phyloP scores from a whole-genome alignment of 2,329 filamentous ascomycete genomes.

The Colletotrichum eremochloae region DNA sequence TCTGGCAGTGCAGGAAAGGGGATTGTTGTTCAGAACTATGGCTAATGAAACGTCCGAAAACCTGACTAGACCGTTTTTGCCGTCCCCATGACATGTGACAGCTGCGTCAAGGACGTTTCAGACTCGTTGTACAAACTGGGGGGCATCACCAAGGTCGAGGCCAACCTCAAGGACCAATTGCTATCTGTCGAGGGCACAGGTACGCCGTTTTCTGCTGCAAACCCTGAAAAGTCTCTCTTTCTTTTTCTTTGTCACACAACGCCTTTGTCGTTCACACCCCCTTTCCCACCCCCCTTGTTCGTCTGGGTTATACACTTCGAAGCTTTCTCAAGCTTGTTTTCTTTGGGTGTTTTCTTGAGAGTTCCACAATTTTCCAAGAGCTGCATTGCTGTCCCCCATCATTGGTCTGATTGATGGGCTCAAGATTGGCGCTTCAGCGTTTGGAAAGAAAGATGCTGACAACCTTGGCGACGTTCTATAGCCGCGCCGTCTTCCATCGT shows the following conservation, averaged over 20 bases:
- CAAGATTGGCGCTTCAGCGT: conserved; percentile 26
- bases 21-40: conserved; percentile 2
- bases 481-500: conserved; percentile 92
- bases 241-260: not conserved
- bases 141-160: conserved; percentile 86
- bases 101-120: conserved; percentile 89
- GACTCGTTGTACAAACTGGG: conserved; percentile 80
- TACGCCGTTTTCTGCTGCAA: conserved; percentile 52
- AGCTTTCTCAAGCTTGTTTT: conserved; percentile 18
- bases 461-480: conserved; percentile 46
- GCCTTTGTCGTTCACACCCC: not conserved
- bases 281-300: not conserved
- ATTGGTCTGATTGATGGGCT: conserved; percentile 1
- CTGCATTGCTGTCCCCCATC: conserved; percentile 3
- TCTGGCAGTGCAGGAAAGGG: not conserved
- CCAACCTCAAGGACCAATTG: conserved; percentile 84
- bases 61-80: conserved; percentile 86
- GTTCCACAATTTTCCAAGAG: not conserved
- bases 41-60: conserved; percentile 54
- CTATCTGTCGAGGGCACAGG: conserved; percentile 88
- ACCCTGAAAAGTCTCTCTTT: conserved; percentile 22
- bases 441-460: conserved; percentile 23
- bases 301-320: conserved; percentile 12
- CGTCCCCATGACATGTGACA: conserved; percentile 91
- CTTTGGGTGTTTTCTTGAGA: not conserved